phyloP scores from a whole-genome alignment of 140 eudicot genomes.

The Anethum foeniculum region DNA sequence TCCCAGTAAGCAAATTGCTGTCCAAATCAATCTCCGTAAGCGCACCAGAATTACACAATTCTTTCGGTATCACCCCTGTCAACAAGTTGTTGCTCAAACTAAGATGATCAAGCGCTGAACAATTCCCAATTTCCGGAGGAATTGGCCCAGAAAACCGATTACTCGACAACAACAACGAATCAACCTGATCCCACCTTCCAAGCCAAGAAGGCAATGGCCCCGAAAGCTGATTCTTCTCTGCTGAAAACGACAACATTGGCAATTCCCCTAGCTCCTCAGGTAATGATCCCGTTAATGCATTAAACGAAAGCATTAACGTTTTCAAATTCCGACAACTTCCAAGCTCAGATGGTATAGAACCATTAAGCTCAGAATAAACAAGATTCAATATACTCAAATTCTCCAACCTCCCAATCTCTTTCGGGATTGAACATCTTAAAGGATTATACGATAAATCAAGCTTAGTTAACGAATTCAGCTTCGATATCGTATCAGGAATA shows the following conservation, averaged over 20 bases:
- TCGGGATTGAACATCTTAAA: slow-evolving; percentile 57
- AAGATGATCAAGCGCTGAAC: slow-evolving; percentile 39
- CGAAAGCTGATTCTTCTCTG: slow-evolving; percentile 56
- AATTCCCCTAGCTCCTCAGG: slow-evolving; percentile 52
- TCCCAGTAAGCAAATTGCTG: slow-evolving; percentile 50
- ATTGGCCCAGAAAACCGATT: slow-evolving; percentile 54
- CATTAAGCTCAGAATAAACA: slow-evolving; percentile 49
- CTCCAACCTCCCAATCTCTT: slow-evolving; percentile 36
- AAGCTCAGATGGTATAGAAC: slow-evolving; percentile 59
- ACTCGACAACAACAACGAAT: slow-evolving; percentile 47
- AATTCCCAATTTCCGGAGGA: slow-evolving; percentile 64
- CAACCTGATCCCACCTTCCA: slow-evolving; percentile 53
- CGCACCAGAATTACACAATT: slow-evolving; percentile 49
- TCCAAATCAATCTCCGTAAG: slow-evolving; percentile 52
- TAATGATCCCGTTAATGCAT: slow-evolving; percentile 51
- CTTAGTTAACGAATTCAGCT: slow-evolving; percentile 37
- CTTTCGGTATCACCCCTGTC: slow-evolving; percentile 59
- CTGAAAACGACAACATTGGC: slow-evolving; percentile 44
- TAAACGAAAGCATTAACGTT: slow-evolving; percentile 61
- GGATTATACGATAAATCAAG: slow-evolving; percentile 78
- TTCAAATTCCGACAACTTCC: slow-evolving; percentile 49
- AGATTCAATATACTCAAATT: slow-evolving; percentile 47
- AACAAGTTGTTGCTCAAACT: slow-evolving; percentile 52
- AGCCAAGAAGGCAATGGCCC: slow-evolving; percentile 62
- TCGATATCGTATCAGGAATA: slow-evolving; percentile 47